A percentile compares a stretch with the other conserved stretches of the same genome.
Evolutionary conservation across 2,329 filamentous ascomycete genomes (phyloP).

Genomic region (Penicillium brasilianum): DNA sequence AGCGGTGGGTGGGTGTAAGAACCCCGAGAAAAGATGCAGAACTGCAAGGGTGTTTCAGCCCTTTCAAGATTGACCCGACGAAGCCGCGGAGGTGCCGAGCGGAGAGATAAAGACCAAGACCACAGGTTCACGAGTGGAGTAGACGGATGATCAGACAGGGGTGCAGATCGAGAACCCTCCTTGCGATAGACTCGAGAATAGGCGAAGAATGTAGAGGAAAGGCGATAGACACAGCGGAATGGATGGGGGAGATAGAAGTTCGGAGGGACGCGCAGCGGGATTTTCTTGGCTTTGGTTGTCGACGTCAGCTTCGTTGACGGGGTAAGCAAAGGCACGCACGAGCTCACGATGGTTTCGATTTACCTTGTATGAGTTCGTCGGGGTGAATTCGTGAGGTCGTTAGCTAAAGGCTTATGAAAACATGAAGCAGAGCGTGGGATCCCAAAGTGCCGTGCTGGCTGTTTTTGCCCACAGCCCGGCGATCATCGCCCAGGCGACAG

Average conservation of each 20-base stretch:
- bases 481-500: conserved; percentile 35
- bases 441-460: not conserved
- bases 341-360: not conserved
- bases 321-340: not conserved
- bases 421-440: not conserved
- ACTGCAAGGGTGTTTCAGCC: conserved; percentile 31
- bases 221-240: conserved; percentile 8
- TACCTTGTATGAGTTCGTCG: not conserved
- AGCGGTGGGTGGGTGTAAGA: conserved; percentile 9
- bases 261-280: conserved; percentile 6
- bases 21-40: not conserved
- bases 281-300: conserved; percentile 10
- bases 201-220: conserved; percentile 8
- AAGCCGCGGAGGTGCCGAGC: conserved; percentile 7
- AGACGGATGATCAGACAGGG: conserved; percentile 2
- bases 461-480: not conserved
- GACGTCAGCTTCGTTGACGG: conserved; percentile 10
- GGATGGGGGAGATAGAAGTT: not conserved
- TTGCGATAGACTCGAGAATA: not conserved
- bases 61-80: conserved; percentile 13
- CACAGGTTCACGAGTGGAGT: not conserved
- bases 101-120: not conserved
- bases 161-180: not conserved
- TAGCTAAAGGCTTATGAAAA: not conserved
- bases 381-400: not conserved